These are phyloP conservation scores for Diaporthe longicolla DNA, from an alignment of 2,329 filamentous ascomycete genomes.

Conservation along the genomic window DNA sequence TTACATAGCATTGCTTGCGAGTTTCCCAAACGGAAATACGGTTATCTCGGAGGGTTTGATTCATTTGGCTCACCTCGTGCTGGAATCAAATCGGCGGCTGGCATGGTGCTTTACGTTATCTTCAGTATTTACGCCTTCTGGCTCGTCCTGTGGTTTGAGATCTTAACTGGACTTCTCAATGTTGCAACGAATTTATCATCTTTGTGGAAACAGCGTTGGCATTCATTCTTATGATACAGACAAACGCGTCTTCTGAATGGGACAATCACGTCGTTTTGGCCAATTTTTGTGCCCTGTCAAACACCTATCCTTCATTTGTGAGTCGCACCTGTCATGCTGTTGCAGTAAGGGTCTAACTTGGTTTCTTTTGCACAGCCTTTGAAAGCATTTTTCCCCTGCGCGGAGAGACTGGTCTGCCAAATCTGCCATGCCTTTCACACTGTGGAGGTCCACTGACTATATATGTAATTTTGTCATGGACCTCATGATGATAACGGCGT, in stretches of 20 bases:
- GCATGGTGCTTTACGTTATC: constrained; percentile 50
- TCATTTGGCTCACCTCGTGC: constrained; percentile 36
- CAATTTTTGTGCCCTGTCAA: constrained; percentile 55
- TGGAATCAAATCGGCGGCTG: constrained; percentile 46
- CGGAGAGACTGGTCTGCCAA: constrained; percentile 61
- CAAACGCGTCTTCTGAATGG: constrained; percentile 37
- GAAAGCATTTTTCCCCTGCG: constrained; percentile 65
- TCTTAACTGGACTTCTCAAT: constrained; percentile 52
- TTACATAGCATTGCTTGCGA: constrained; percentile 54
- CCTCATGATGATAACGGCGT: constrained; percentile 56
- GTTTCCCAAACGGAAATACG: constrained; percentile 49
- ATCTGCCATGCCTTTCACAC: constrained; percentile 60
- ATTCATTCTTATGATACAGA: constrained; percentile 26
- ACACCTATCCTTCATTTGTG: constrained; percentile 52
- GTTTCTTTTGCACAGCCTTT: constrained; percentile 52
- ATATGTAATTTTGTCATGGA: too few relatives aligned
- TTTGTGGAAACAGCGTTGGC: constrained; percentile 34
- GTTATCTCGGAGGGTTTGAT: constrained; percentile 40
- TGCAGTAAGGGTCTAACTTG: too few relatives aligned
- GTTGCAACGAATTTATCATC: constrained; percentile 32
- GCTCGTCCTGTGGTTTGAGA: constrained; percentile 56
- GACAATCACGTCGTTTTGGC: constrained; percentile 45
- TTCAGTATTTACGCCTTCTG: constrained; percentile 53
- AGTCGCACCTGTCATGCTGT: constrained; percentile 17
- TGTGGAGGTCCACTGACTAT: too few relatives aligned